A percentile compares a stretch with the other conserved stretches of the same genome.
Evolutionary conservation across 345 rosid genomes (phyloP).

Genomic region (Clarkia xantiana): DNA sequence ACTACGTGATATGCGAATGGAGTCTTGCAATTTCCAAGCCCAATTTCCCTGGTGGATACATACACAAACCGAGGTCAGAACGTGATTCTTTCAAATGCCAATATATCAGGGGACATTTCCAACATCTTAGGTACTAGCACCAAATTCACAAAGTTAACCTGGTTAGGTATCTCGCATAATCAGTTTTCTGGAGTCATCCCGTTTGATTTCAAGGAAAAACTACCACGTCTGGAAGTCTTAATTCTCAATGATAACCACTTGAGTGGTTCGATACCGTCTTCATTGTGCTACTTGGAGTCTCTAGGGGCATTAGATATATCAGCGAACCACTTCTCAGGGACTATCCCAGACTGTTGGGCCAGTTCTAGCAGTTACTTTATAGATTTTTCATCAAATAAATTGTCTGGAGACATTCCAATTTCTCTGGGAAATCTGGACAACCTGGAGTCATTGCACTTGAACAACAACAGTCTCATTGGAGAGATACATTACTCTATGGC

Average conservation of each 20-base stretch:
- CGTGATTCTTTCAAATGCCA: neutral
- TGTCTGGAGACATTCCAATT: slow-evolving; percentile 1
- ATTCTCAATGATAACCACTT: neutral
- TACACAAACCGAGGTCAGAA: neutral
- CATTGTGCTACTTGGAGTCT: neutral
- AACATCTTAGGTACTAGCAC: neutral
- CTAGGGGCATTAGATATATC: neutral
- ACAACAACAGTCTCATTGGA: slow-evolving; percentile 6
- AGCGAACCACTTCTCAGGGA: neutral
- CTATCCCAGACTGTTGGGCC: slow-evolving; percentile 6
- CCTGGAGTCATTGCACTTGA: neutral
- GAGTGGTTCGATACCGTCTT: neutral
- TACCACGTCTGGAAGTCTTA: neutral
- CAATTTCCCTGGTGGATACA: neutral
- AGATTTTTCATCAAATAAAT: slow-evolving; percentile 1
- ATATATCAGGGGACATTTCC: neutral
- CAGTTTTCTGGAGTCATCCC: neutral
- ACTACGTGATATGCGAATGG: neutral
- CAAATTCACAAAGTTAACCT: neutral
- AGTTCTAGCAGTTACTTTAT: neutral
- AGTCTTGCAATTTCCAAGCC: neutral
- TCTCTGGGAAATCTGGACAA: neutral
- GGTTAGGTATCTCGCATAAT: slow-evolving; percentile 4
- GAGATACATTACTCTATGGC: neutral
- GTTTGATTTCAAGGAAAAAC: neutral